These are phyloP conservation scores for Vigna hirtella DNA, from an alignment of 306 rosid species.

Conservation along the genomic window DNA sequence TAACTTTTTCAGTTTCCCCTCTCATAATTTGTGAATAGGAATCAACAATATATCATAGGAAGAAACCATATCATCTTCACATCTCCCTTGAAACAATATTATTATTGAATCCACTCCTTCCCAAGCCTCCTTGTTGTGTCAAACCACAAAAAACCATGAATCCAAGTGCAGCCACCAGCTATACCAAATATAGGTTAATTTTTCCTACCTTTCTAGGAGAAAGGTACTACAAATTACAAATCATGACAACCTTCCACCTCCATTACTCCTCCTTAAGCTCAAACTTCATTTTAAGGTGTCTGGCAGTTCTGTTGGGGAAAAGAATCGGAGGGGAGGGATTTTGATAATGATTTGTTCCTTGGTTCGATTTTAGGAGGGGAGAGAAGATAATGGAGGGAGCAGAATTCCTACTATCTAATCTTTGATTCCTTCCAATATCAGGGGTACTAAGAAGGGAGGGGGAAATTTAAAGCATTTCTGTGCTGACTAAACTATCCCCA, in stretches of 20 bases:
- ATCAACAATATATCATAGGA: too few relatives aligned
- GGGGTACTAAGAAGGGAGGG: not conserved
- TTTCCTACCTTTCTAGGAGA: not conserved
- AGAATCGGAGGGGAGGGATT: not conserved
- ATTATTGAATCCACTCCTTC: not conserved
- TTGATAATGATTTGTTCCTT: not conserved
- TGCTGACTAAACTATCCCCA: not conserved
- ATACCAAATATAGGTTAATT: not conserved
- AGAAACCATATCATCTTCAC: too few relatives aligned
- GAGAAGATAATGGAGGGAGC: not conserved
- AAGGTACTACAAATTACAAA: not conserved
- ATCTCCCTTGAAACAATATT: too few relatives aligned
- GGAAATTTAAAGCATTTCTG: not conserved
- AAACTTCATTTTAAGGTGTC: constrained; percentile 1
- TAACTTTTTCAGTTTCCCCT: too few relatives aligned
- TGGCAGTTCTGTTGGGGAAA: not conserved
- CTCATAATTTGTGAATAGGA: too few relatives aligned
- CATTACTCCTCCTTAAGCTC: constrained; percentile 13
- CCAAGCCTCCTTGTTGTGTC: not conserved
- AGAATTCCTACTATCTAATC: not conserved
- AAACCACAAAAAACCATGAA: not conserved
- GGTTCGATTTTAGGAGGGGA: not conserved
- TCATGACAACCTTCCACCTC: not conserved
- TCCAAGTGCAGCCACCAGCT: too few relatives aligned
- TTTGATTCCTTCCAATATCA: not conserved